Evolutionary conservation across 805 yeast species (phyloP).

Genomic region (Brettanomyces nanus): DNA sequence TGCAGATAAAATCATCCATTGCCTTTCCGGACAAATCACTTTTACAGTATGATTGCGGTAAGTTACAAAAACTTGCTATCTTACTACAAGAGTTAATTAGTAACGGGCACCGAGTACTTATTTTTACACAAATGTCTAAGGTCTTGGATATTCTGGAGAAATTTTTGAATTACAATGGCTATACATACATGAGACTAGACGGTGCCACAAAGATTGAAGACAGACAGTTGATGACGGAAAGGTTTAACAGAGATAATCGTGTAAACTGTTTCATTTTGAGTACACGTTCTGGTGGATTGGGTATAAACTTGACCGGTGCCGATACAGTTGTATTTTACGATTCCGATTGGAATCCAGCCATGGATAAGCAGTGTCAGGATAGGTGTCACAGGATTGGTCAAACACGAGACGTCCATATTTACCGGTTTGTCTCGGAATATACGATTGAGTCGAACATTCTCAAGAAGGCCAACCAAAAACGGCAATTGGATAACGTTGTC

Average conservation of each 20-base stretch:
- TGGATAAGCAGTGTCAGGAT: constrained; percentile 99
- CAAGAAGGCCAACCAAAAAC: constrained; percentile 88
- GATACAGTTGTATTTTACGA: constrained; percentile 98
- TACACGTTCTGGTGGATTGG: constrained; percentile 96
- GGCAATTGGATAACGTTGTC: constrained; percentile 87
- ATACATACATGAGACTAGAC: constrained; percentile 87
- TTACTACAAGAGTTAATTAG: constrained; percentile 70
- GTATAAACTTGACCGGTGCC: constrained; percentile 96
- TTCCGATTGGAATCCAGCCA: constrained; percentile 99
- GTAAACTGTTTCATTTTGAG: constrained; percentile 89
- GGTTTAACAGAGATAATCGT: constrained; percentile 78
- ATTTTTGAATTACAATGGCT: constrained; percentile 89
- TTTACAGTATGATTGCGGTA: constrained; percentile 94
- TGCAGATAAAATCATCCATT: constrained; percentile 81
- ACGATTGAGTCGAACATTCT: constrained; percentile 94
- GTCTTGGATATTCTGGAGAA: constrained; percentile 90
- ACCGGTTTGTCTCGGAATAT: constrained; percentile 90
- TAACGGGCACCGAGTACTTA: constrained; percentile 87
- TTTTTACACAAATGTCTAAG: constrained; percentile 97
- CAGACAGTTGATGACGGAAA: constrained; percentile 87
- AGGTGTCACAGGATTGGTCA: constrained; percentile 99
- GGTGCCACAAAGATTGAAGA: constrained; percentile 98
- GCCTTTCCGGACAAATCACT: constrained; percentile 95
- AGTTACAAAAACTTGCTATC: constrained; percentile 74
- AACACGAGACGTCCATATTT: constrained; percentile 94